A percentile compares a stretch with the other conserved stretches of the same genome.
phyloP scores from a whole-genome alignment of 1,139 yeast species.

The Diutina sp. region DNA sequence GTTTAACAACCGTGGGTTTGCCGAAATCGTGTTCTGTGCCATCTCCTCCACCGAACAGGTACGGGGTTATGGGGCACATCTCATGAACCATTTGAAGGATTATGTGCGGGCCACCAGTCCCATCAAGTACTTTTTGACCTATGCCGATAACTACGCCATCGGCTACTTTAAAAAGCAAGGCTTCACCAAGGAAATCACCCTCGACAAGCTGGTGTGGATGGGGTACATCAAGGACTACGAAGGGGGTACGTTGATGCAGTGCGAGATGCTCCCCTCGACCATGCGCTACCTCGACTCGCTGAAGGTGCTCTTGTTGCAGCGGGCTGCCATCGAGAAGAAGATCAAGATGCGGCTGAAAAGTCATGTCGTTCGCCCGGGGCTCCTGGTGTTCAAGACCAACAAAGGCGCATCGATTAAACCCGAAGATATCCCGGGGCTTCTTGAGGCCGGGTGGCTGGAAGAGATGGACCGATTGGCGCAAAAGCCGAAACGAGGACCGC shows the following conservation, averaged over 20 bases:
- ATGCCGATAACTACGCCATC: slow-evolving; percentile 97
- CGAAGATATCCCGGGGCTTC: slow-evolving; percentile 70
- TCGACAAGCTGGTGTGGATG: slow-evolving; percentile 87
- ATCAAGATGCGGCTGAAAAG: slow-evolving; percentile 70
- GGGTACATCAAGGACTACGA: slow-evolving; percentile 98
- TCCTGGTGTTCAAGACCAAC: slow-evolving; percentile 49
- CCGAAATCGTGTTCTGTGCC: slow-evolving; percentile 97
- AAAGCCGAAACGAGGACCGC: slow-evolving; percentile 89
- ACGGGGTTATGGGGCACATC: slow-evolving; percentile 95
- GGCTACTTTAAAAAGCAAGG: slow-evolving; percentile 98
- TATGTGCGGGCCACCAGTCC: slow-evolving; percentile 85
- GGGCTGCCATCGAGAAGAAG: slow-evolving; percentile 82
- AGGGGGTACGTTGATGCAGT: slow-evolving; percentile 98
- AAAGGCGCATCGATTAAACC: slow-evolving; percentile 31
- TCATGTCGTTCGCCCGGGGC: slow-evolving; percentile 72
- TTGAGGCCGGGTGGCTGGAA: slow-evolving; percentile 95
- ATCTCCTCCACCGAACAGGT: slow-evolving; percentile 96
- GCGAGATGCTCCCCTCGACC: slow-evolving; percentile 80
- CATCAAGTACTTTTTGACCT: slow-evolving; percentile 79
- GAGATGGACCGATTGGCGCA: slow-evolving; percentile 97
- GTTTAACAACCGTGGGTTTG: slow-evolving; percentile 79
- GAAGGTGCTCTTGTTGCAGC: slow-evolving; percentile 73
- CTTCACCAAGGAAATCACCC: slow-evolving; percentile 83
- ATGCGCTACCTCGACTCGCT: slow-evolving; percentile 77
- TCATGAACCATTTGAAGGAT: slow-evolving; percentile 95